Conservation (phyloP, 164 flowering plant species). For the Buxus sempervirens region DNA sequence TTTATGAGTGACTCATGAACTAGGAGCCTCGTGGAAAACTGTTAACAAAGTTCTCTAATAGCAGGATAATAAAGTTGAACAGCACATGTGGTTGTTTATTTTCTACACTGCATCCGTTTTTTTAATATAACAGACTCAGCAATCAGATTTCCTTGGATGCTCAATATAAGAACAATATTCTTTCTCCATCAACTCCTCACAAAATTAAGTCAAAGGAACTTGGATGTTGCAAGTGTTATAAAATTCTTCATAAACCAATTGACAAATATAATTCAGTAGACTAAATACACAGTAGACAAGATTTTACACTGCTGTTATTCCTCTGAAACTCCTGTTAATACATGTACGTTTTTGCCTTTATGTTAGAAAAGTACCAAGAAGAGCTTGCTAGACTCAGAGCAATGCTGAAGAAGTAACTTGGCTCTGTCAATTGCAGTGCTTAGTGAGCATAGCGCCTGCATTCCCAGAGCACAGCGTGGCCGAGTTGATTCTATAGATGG, state of each 20-base stretch:
- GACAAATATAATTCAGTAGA: not conserved
- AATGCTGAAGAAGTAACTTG: slow-evolving; percentile 46
- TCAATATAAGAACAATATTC: not conserved
- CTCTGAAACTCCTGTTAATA: not conserved
- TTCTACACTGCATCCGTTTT: not conserved
- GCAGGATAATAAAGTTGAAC: not conserved
- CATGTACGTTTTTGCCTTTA: too few relatives aligned
- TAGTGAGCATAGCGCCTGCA: slow-evolving; percentile 47
- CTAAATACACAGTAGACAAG: not conserved
- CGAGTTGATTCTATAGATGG: slow-evolving; percentile 48
- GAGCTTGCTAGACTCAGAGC: slow-evolving; percentile 60
- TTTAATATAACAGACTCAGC: not conserved
- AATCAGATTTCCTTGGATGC: not conserved
- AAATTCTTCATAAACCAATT: not conserved
- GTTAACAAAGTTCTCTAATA: not conserved
- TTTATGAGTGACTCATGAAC: too few relatives aligned
- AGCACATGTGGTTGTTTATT: not conserved
- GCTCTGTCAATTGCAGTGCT: slow-evolving; percentile 43
- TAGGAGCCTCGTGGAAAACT: too few relatives aligned
- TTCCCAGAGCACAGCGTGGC: slow-evolving; percentile 45
- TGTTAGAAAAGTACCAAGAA: slow-evolving; percentile 41
- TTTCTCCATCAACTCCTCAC: not conserved
- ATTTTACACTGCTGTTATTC: too few relatives aligned
- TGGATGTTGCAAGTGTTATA: not conserved
- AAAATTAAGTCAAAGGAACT: not conserved